Percentiles rank a stretch among this genome's conserved stretches.
phyloP scores from a whole-genome alignment of 345 rosid genomes.

The Reutealis trisperma region DNA sequence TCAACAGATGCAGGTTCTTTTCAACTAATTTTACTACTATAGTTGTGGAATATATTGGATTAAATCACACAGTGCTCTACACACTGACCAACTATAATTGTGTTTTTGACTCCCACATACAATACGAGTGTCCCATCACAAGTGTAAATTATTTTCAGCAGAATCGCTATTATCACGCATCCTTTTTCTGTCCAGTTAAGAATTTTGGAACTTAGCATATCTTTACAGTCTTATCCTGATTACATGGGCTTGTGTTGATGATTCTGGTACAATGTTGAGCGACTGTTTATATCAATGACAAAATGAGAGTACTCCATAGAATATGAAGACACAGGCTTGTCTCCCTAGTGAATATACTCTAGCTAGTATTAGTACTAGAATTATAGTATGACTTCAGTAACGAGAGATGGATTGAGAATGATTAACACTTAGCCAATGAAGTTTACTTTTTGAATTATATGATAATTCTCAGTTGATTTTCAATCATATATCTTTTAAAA shows the following conservation, averaged over 20 bases:
- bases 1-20: constrained; percentile 73
- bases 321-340: background rate
- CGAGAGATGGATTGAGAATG: too few species aligned
- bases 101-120: background rate
- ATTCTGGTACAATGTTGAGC: background rate
- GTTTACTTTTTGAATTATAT: background rate
- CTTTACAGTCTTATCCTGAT: background rate
- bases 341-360: background rate
- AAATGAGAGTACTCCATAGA: background rate
- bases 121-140: too few species aligned
- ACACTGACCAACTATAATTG: background rate
- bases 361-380: background rate
- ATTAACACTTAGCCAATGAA: too few species aligned
- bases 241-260: background rate
- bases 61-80: background rate
- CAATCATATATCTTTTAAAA: background rate
- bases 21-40: background rate
- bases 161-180: too few species aligned
- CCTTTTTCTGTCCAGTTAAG: background rate
- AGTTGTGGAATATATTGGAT: background rate
- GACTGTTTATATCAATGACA: background rate
- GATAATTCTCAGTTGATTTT: background rate
- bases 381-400: background rate
- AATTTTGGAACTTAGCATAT: background rate
- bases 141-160: too few species aligned